Conservation (phyloP, 352 stramenopile genomes). For the Pythium oligandrum region DNA sequence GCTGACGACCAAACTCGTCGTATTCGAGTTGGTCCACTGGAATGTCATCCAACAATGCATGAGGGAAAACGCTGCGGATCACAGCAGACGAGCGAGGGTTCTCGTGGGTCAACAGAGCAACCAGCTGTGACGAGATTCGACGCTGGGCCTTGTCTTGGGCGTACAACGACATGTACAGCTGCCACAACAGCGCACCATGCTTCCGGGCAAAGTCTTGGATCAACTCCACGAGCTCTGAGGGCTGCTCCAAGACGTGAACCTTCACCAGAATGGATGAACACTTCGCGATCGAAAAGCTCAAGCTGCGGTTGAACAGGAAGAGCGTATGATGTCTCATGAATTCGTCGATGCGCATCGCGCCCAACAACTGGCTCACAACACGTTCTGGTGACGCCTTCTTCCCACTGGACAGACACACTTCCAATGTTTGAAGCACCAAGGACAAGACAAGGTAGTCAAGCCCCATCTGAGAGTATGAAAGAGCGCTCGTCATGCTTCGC, state of each 20-base stretch:
- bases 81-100: slow-evolving; percentile 80
- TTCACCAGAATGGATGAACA: slow-evolving; percentile 86
- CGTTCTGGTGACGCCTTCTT: slow-evolving; percentile 83
- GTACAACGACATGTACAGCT: slow-evolving; percentile 78
- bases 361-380: slow-evolving; percentile 65
- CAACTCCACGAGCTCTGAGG: slow-evolving; percentile 79
- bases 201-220: slow-evolving; percentile 86
- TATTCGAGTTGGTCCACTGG: slow-evolving; percentile 71
- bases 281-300: slow-evolving; percentile 84
- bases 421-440: slow-evolving; percentile 73
- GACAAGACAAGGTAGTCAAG: slow-evolving; percentile 79
- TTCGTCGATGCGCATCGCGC: slow-evolving; percentile 81
- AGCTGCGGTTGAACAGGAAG: slow-evolving; percentile 81
- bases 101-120: slow-evolving; percentile 81
- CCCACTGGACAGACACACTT: slow-evolving; percentile 80
- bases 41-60: slow-evolving; percentile 75
- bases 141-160: slow-evolving; percentile 81
- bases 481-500: slow-evolving; percentile 69
- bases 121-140: slow-evolving; percentile 81
- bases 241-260: slow-evolving; percentile 81
- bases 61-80: slow-evolving; percentile 80
- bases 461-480: slow-evolving; percentile 77
- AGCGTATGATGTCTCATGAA: slow-evolving; percentile 84
- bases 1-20: slow-evolving; percentile 74
- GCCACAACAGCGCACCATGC: slow-evolving; percentile 77